Conservation (phyloP, 805 yeast species). For the Saccharomycopsis sp. region DNA sequence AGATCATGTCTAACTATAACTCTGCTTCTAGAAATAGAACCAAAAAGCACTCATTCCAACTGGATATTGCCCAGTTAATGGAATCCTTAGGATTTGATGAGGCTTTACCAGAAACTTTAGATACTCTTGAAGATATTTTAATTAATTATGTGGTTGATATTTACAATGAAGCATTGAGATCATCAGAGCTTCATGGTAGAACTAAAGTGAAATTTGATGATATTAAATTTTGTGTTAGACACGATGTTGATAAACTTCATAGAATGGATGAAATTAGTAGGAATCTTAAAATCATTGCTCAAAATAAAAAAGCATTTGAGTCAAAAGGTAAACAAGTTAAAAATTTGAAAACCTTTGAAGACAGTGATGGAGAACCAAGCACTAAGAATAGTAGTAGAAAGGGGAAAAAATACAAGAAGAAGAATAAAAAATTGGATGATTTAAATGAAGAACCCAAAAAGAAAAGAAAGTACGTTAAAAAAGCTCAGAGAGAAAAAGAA, state of each 20-base stretch:
- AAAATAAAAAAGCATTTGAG: conserved; percentile 14
- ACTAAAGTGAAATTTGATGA: conserved; percentile 16
- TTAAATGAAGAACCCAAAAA: conserved; percentile 1
- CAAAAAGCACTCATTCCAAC: conserved; percentile 14
- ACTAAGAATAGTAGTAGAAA: not conserved
- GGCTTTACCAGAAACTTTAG: conserved; percentile 14
- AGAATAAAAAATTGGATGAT: not conserved
- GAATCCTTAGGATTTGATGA: conserved; percentile 17
- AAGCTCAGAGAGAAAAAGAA: not conserved
- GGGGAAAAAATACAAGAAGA: not conserved
- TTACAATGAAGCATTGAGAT: conserved; percentile 13
- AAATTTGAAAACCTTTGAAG: conserved; percentile 3
- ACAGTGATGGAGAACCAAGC: not conserved
- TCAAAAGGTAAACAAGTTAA: conserved; percentile 4
- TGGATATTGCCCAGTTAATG: conserved; percentile 14
- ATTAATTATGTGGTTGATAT: conserved; percentile 14
- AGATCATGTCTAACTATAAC: no score
- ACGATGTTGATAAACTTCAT: conserved; percentile 12
- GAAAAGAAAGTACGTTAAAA: conserved; percentile 2
- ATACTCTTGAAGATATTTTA: conserved; percentile 15
- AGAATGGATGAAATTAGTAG: conserved; percentile 15
- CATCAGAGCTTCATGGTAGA: conserved; percentile 15
- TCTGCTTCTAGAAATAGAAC: conserved; percentile 2
- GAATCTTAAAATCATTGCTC: conserved; percentile 11
- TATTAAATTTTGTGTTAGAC: conserved; percentile 14